These are phyloP conservation scores for Novymonas esmeraldas DNA, from an alignment of 208 protist species.

Conservation along the genomic window DNA sequence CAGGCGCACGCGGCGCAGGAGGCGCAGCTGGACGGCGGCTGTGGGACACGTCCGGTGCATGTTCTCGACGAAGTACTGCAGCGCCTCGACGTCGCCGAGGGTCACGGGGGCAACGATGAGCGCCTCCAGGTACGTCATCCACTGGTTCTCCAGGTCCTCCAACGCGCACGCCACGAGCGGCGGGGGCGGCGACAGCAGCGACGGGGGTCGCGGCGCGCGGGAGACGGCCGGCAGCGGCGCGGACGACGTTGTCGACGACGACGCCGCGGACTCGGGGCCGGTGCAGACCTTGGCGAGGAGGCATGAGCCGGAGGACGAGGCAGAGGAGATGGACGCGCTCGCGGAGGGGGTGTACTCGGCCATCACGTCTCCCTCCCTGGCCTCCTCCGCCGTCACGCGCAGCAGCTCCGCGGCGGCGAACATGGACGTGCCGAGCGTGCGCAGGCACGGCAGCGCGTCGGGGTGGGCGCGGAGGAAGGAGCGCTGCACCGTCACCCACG, in stretches of 20 bases:
- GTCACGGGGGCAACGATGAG: slow-evolving; percentile 60
- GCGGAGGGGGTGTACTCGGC: neutral
- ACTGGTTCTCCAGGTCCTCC: slow-evolving; percentile 44
- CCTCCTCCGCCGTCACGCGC: slow-evolving; percentile 27
- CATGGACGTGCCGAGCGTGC: slow-evolving; percentile 53
- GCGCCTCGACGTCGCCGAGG: slow-evolving; percentile 62
- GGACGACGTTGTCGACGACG: neutral
- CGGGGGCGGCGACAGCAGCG: too few relatives aligned
- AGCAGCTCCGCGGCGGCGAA: slow-evolving; percentile 62
- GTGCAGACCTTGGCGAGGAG: neutral
- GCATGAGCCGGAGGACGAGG: neutral
- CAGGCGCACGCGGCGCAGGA: slow-evolving; percentile 60
- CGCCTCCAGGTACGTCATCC: slow-evolving; percentile 61
- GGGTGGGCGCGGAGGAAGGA: slow-evolving; percentile 28
- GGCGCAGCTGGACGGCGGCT: slow-evolving; percentile 20
- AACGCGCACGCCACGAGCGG: slow-evolving; percentile 25
- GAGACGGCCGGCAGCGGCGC: neutral
- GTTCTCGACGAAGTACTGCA: slow-evolving; percentile 48
- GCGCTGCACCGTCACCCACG: slow-evolving; percentile 56
- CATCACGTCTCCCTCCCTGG: neutral
- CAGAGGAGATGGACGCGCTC: neutral
- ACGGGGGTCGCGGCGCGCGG: neutral
- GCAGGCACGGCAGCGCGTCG: slow-evolving; percentile 43
- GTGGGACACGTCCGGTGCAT: slow-evolving; percentile 36
- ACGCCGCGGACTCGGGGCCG: neutral